Evolutionary conservation across 2,329 filamentous ascomycete species (phyloP).

Genomic region (Colletotrichum sp.): DNA sequence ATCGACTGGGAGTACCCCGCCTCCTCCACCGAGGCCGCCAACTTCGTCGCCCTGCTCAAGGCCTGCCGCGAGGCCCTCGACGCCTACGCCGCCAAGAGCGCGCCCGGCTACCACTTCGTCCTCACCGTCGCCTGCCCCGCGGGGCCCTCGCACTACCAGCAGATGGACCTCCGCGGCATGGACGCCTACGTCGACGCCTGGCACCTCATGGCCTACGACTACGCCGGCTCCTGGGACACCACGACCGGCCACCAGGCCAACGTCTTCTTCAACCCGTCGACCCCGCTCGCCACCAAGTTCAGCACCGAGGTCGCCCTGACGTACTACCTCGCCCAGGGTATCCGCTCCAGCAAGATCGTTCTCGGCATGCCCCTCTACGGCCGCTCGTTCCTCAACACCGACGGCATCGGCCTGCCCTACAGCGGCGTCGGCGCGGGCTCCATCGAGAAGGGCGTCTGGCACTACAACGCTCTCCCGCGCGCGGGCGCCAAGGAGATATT

Average conservation of each 20-base stretch:
- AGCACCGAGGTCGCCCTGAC: slow-evolving; percentile 69
- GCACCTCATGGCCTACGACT: slow-evolving; percentile 74
- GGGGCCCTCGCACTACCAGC: slow-evolving; percentile 51
- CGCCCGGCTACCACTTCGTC: slow-evolving; percentile 50
- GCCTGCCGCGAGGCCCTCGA: slow-evolving; percentile 50
- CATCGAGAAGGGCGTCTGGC: slow-evolving; percentile 68
- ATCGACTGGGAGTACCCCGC: slow-evolving; percentile 63
- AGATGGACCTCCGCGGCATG: slow-evolving; percentile 59
- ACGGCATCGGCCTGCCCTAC: slow-evolving; percentile 69
- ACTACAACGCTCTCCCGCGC: slow-evolving; percentile 74
- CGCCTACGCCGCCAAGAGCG: slow-evolving; percentile 40
- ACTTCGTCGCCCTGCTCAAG: slow-evolving; percentile 47
- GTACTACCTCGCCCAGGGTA: slow-evolving; percentile 64
- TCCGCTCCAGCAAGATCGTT: slow-evolving; percentile 69
- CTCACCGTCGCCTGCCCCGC: slow-evolving; percentile 58
- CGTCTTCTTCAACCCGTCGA: slow-evolving; percentile 58
- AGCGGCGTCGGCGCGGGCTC: slow-evolving; percentile 65
- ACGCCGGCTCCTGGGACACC: slow-evolving; percentile 70
- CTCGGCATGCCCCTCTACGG: slow-evolving; percentile 83
- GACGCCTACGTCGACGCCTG: slow-evolving; percentile 62
- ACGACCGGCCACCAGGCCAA: slow-evolving; percentile 74
- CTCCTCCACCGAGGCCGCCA: slow-evolving; percentile 39
- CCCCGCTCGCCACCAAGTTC: slow-evolving; percentile 68
- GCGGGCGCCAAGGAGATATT: slow-evolving; percentile 60
- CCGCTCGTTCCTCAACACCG: slow-evolving; percentile 72